Evolutionary conservation across 1,284 basidiomycete species (phyloP).

Genomic region (Rhodotorula sp.): DNA sequence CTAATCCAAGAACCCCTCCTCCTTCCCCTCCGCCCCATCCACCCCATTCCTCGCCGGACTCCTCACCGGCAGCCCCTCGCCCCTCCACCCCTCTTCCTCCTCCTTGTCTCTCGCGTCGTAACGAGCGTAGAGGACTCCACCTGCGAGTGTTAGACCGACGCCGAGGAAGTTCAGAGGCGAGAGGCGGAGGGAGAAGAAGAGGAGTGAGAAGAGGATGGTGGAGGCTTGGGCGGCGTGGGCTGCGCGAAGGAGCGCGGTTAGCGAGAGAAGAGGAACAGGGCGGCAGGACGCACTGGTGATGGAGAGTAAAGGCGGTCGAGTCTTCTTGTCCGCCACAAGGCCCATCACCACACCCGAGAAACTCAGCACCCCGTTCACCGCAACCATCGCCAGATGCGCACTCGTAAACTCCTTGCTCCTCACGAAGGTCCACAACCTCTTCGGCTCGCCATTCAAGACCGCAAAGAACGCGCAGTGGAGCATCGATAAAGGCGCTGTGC

Average conservation of each 20-base stretch:
- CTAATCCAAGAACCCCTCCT: conserved; percentile 2
- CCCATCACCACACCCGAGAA: conserved; percentile 25
- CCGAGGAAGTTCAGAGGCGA: conserved; percentile 34
- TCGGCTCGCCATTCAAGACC: conserved; percentile 29
- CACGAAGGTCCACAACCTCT: conserved; percentile 16
- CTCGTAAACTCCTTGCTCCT: conserved; percentile 18
- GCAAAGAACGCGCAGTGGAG: conserved; percentile 35
- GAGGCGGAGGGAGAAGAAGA: conserved; percentile 31
- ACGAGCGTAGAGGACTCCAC: conserved; percentile 33
- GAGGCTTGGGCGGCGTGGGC: conserved; percentile 37
- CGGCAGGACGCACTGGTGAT: conserved; percentile 24
- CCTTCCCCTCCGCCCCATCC: background rate
- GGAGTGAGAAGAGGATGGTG: conserved; percentile 31
- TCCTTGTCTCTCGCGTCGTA: conserved; percentile 33
- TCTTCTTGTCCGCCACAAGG: conserved; percentile 28
- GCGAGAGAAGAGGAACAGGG: background rate
- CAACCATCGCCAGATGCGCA: conserved; percentile 24
- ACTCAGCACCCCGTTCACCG: conserved; percentile 29
- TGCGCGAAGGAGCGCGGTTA: background rate
- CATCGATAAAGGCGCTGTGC: conserved; percentile 20
- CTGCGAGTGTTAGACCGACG: conserved; percentile 32
- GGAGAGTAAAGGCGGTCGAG: conserved; percentile 24
- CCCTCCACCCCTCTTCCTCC: background rate
- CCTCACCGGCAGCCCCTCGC: background rate
- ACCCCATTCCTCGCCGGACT: background rate